Evolutionary conservation across 176 grass and related monocot species (phyloP).

Genomic region (Lolium rigidum): DNA sequence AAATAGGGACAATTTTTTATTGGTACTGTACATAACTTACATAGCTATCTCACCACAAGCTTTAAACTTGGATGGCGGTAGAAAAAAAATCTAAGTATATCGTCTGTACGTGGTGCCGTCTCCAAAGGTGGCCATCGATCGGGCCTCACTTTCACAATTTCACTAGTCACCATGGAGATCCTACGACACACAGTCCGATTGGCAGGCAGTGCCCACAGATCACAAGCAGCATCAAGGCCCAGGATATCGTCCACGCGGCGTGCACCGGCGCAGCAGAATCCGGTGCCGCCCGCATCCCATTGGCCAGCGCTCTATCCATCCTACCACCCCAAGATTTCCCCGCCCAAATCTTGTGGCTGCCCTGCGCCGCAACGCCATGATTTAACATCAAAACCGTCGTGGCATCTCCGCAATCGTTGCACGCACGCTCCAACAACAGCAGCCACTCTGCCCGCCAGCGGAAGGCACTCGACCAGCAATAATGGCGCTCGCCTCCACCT

Average conservation of each 20-base stretch:
- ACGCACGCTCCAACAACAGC: constrained; percentile 24
- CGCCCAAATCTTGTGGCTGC: constrained; percentile 58
- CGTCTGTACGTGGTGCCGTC: too few species aligned
- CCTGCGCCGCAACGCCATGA: constrained; percentile 40
- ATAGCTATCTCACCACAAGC: too few species aligned
- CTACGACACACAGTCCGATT: constrained; percentile 13
- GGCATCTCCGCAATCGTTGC: constrained; percentile 23
- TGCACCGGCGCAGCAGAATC: constrained; percentile 41
- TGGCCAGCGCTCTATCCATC: constrained; percentile 89
- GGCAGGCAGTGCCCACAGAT: constrained; percentile 18
- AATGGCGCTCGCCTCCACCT: constrained; percentile 87
- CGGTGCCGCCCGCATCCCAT: constrained; percentile 64
- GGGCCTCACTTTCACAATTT: too few species aligned
- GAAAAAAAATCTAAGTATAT: neutral
- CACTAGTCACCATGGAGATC: constrained; percentile 4
- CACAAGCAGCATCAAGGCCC: constrained; percentile 19
- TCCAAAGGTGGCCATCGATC: too few species aligned
- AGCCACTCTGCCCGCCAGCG: neutral
- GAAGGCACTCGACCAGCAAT: constrained; percentile 20
- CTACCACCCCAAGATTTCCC: constrained; percentile 58
- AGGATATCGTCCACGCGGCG: constrained; percentile 65
- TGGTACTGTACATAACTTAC: too few species aligned
- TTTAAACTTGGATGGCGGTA: neutral
- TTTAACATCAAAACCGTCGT: constrained; percentile 45
- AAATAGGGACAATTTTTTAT: too few species aligned